A percentile compares a stretch with the other conserved stretches of the same genome.
Conservation (phyloP, 371 early-diverging fungal genomes). For the Mucor indicus region DNA sequence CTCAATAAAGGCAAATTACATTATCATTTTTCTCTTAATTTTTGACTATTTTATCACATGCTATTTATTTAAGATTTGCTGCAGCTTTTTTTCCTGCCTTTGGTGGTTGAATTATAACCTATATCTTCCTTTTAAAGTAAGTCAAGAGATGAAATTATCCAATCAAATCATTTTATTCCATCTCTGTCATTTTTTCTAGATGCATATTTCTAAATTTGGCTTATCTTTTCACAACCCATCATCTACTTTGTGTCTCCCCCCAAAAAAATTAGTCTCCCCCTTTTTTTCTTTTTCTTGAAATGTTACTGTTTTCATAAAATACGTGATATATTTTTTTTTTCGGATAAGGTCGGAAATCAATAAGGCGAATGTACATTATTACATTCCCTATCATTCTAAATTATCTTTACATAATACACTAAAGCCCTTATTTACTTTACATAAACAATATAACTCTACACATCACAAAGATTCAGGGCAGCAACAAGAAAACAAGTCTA, state of each 20-base stretch:
- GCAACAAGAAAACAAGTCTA: too few species aligned
- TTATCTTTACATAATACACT: not conserved
- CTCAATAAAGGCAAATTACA: too few species aligned
- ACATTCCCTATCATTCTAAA: not conserved
- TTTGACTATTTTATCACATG: too few species aligned
- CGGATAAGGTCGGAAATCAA: constrained; percentile 18
- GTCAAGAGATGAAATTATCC: constrained; percentile 9
- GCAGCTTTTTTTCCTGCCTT: not conserved
- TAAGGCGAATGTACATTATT: not conserved
- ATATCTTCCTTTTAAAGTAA: constrained; percentile 5
- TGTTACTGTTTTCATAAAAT: too few species aligned
- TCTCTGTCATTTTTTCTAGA: constrained; percentile 12
- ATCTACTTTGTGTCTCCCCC: too few species aligned
- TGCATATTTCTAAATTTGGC: constrained; percentile 10
- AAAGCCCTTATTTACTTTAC: not conserved
- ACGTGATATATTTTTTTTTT: too few species aligned
- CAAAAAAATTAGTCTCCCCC: not conserved
- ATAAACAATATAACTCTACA: not conserved
- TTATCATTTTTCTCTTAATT: not conserved
- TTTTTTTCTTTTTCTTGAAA: not conserved
- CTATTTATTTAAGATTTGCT: not conserved
- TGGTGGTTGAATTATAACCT: not conserved
- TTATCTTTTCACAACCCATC: too few species aligned
- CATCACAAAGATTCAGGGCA: too few species aligned
- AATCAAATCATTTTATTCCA: constrained; percentile 6